Evolutionary conservation across 306 rosid species (phyloP), one percentile per base, ranked within the genome.

Genomic region (Quercus dentata): DNA sequence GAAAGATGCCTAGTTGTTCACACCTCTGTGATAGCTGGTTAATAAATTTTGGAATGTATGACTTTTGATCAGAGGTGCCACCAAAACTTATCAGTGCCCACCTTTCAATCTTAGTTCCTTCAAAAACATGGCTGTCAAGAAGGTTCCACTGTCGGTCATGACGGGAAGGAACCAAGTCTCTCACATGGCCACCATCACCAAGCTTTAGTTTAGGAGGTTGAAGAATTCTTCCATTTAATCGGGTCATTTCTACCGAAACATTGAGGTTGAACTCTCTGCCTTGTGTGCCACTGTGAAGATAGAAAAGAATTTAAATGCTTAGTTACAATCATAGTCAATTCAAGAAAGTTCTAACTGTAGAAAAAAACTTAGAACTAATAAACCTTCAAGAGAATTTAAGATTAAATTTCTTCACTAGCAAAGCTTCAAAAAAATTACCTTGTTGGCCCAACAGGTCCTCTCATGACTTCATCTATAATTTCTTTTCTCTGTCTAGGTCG

Each of bases 101-200:
- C 75, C 99, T 87, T 52, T 93, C 97, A 33, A 96, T 91, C 81
- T 81, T 84, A n/a, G 89, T 87, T 84, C 97, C 99, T 84, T 96
- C 99, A 1, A 86, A 84, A 33, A 96, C 99, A 70, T 96, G 97
- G 83, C 98, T 91, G 56, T 90, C 94, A 18, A 93, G 76, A 57
- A 96, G 85, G 91, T 93, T 96, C 99, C 99, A 93, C 72, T 93
- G 98, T 23, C 98, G 90, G 74, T 96, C 99, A 8, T 83, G 89
- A 8, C 99, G 98, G 6, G 93, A 88, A 46, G 99, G 99, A 79
- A 79, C 80, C 15, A 96, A 84, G 76, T 93, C 93, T 51, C 91
- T 87, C 56, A 90, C 85, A 71, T 88, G 94, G 64, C 99, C 99
- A 64, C 97, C 94, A 5, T 93, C 91, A 18, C 99, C 99, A 70